Conservation (phyloP, 345 rosid genomes). For the Nephelium lappaceum region DNA sequence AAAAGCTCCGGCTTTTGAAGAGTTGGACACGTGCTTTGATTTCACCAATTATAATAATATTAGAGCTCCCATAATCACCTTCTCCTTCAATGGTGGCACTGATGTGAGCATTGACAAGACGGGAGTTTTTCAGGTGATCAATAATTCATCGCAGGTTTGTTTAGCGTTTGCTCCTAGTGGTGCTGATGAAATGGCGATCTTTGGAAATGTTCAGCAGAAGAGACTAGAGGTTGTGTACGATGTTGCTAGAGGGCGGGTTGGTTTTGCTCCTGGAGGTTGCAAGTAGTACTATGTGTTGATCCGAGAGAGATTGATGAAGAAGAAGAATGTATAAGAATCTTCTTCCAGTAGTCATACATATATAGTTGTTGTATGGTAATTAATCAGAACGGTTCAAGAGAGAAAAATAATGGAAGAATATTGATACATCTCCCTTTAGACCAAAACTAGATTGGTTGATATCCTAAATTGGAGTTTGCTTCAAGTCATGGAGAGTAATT, state of each 20-base stretch:
- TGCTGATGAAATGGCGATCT: slow-evolving; percentile 53
- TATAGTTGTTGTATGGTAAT: too few species aligned
- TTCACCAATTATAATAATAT: slow-evolving; percentile 38
- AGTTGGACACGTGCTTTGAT: slow-evolving; percentile 85
- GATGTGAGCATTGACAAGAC: slow-evolving; percentile 43
- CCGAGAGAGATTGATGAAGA: too few species aligned
- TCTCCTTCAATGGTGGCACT: slow-evolving; percentile 49
- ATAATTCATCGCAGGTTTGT: slow-evolving; percentile 58
- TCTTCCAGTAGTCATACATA: too few species aligned
- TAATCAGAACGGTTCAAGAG: too few species aligned
- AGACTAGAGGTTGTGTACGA: slow-evolving; percentile 77
- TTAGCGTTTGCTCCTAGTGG: slow-evolving; percentile 78
- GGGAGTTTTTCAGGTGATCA: slow-evolving; percentile 55
- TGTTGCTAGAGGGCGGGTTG: slow-evolving; percentile 55
- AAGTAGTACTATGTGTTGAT: background rate
- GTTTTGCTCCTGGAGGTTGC: slow-evolving; percentile 68
- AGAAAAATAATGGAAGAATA: too few species aligned
- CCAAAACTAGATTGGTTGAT: too few species aligned
- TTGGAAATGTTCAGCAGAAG: slow-evolving; percentile 78
- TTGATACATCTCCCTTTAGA: too few species aligned
- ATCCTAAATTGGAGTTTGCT: too few species aligned
- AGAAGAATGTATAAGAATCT: too few species aligned
- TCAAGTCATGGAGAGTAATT: too few species aligned
- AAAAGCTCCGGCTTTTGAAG: slow-evolving; percentile 43
- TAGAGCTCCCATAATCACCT: slow-evolving; percentile 49